Percentiles rank a stretch among this genome's conserved stretches.
phyloP scores from a whole-genome alignment of 139 green algal species.

The Spirogloea muscicola region DNA sequence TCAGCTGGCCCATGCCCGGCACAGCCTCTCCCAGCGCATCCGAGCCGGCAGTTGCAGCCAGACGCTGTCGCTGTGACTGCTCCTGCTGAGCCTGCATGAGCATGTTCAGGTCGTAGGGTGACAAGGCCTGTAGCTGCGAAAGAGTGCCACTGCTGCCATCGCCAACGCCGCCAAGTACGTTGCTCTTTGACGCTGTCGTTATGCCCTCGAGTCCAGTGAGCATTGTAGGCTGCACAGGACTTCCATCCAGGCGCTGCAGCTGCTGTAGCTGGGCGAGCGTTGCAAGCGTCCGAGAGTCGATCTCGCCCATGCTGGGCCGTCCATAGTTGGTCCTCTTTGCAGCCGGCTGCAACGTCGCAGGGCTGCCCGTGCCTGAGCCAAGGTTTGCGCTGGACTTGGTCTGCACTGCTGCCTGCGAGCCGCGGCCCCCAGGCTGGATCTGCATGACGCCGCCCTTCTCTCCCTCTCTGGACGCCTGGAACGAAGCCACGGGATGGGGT shows the following conservation, averaged over 20 bases:
- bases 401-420: not conserved
- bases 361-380: not conserved
- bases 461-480: constrained; percentile 19
- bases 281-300: constrained; percentile 1
- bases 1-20: too few relatives aligned
- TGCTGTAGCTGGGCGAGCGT: constrained; percentile 27
- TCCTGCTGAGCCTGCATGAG: constrained; percentile 38
- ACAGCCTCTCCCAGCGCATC: too few relatives aligned
- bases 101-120: constrained; percentile 26
- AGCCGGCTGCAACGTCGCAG: constrained; percentile 11
- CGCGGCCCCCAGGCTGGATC: not conserved
- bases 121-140: constrained; percentile 21
- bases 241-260: too few relatives aligned
- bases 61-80: not conserved
- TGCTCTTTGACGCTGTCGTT: too few relatives aligned
- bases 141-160: too few relatives aligned
- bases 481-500: constrained; percentile 33
- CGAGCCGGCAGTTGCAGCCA: too few relatives aligned
- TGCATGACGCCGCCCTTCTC: constrained; percentile 24
- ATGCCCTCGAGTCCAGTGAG: too few relatives aligned
- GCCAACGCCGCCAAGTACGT: too few relatives aligned
- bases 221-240: too few relatives aligned
- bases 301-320: not conserved
- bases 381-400: not conserved
- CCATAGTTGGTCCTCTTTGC: not conserved